Evolutionary conservation across 1,284 basidiomycete species (phyloP), one percentile per base, ranked within the genome.

Genomic region (Apiotrichum montevideense): DNA sequence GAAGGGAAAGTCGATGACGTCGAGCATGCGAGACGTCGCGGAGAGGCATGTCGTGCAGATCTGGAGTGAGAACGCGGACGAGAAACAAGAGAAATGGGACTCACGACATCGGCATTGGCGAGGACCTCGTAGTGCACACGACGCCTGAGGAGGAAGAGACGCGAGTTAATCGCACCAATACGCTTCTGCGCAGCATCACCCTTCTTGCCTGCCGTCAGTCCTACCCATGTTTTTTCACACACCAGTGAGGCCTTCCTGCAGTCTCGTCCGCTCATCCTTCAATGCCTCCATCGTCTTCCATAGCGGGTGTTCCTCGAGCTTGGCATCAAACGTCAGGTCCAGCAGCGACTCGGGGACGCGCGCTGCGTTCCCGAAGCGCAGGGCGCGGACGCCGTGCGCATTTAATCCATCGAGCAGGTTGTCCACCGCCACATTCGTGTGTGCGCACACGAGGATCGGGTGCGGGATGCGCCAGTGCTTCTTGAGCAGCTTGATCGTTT

Each of bases 391-490:
- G 0, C 86, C 85, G 1, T 70, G 81, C 77, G 46, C 63, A 46
- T 40, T 74, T 66, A 58, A 80, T 0, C 87, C 87, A 66, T 88
- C 85, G 37, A 93, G 84, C 7, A 97, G 82, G 64, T 96, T 91
- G 72, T 97, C 92, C n/a, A 95, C 90, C 0, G 94, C 92, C 32
- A 86, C 88, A 64, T 97, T 95, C 41, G 94, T 97, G 70, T 90
- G 94, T 0, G 93, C 93, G 70, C 88, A 89, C 3, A 96, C 85
- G 13, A 96, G 82, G 46, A 96, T 80, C 0, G 91, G 91, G 44
- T 89, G 84, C 8, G 88, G 84, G 11, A 94, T 84, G 69, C 87
- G 80, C 72, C 93, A 97, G 69, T 92, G 84, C 6, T 77, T 32
- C 45, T 96, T 96, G 63, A 97, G 83, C 34, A 97, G 75, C 63